These are phyloP conservation scores for Aspergillus neoniger DNA, from an alignment of 2,329 filamentous ascomycete species.

Conservation along the genomic window DNA sequence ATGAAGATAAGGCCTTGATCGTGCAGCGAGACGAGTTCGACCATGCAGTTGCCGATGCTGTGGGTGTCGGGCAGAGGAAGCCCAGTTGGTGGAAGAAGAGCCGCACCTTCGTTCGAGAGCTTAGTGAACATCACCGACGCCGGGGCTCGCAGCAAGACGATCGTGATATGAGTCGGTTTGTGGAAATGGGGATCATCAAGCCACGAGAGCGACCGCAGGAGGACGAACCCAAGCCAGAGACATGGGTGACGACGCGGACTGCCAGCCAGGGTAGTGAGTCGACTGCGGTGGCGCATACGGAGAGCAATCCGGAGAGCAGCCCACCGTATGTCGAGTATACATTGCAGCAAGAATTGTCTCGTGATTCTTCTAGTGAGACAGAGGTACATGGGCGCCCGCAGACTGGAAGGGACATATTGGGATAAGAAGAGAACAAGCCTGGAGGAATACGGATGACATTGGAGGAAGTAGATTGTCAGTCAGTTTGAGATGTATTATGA, in stretches of 20 bases:
- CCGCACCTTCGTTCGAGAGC: slow-evolving; percentile 10
- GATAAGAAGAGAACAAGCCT: too few relatives aligned
- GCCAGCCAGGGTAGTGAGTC: slow-evolving; percentile 12
- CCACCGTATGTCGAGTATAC: slow-evolving; percentile 10
- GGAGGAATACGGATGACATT: too few relatives aligned
- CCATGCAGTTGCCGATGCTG: slow-evolving; percentile 7
- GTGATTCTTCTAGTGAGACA: slow-evolving; percentile 5
- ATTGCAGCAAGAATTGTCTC: slow-evolving; percentile 6
- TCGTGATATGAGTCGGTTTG: slow-evolving; percentile 10
- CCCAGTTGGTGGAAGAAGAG: slow-evolving; percentile 18
- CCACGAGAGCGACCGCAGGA: slow-evolving; percentile 4
- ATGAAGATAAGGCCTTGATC: slow-evolving; percentile 71
- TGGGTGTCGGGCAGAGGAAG: slow-evolving; percentile 8
- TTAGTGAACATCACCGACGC: not conserved
- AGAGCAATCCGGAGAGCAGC: not conserved
- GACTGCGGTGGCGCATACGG: not conserved
- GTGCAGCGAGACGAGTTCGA: slow-evolving; percentile 53
- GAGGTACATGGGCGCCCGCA: not conserved
- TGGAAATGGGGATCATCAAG: slow-evolving; percentile 20
- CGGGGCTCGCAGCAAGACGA: slow-evolving; percentile 4
- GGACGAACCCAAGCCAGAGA: not conserved
- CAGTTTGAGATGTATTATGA: not conserved
- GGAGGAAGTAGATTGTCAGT: too few relatives aligned
- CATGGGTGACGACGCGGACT: slow-evolving; percentile 10
- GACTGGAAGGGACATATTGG: not conserved